A percentile compares a stretch with the other conserved stretches of the same genome.
phyloP scores from a whole-genome alignment of 2,329 filamentous ascomycete species.

The Calonectria pseudoreteaudii region DNA sequence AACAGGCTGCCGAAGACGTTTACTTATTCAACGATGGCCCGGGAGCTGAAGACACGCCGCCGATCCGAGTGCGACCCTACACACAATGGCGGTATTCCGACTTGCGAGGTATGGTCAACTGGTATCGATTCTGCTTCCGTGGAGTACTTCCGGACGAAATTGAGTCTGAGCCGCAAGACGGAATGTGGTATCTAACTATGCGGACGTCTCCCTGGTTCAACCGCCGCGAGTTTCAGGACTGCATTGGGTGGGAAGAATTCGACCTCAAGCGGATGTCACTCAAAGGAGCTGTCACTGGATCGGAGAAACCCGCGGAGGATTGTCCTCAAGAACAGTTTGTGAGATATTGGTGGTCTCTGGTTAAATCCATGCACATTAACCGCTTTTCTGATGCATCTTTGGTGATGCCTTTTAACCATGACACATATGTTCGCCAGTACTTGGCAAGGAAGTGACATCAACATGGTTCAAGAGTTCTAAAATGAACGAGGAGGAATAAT shows the following conservation, averaged over 20 bases:
- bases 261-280: conserved; percentile 5
- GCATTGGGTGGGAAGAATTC: conserved; percentile 16
- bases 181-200: conserved; percentile 39
- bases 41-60: not conserved
- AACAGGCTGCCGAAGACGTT: no score
- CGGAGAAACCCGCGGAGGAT: not conserved
- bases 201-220: conserved; percentile 44
- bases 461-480: not conserved
- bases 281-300: not conserved
- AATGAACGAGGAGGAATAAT: not conserved
- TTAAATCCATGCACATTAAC: conserved; percentile 35
- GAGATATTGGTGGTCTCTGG: conserved; percentile 36
- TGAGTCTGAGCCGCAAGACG: conserved; percentile 36
- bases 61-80: not conserved
- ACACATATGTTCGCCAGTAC: not conserved
- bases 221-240: conserved; percentile 38
- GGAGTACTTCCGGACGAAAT: conserved; percentile 23
- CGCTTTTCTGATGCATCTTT: conserved; percentile 32
- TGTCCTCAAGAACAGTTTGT: conserved; percentile 29
- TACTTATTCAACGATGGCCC: not conserved
- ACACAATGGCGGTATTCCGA: conserved; percentile 36
- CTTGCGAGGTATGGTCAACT: conserved; percentile 43
- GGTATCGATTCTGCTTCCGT: conserved; percentile 43
- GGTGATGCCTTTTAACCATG: conserved; percentile 27
- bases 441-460: not conserved